Evolutionary conservation across 306 rosid genomes (phyloP).

Genomic region (Malus sieversii): DNA sequence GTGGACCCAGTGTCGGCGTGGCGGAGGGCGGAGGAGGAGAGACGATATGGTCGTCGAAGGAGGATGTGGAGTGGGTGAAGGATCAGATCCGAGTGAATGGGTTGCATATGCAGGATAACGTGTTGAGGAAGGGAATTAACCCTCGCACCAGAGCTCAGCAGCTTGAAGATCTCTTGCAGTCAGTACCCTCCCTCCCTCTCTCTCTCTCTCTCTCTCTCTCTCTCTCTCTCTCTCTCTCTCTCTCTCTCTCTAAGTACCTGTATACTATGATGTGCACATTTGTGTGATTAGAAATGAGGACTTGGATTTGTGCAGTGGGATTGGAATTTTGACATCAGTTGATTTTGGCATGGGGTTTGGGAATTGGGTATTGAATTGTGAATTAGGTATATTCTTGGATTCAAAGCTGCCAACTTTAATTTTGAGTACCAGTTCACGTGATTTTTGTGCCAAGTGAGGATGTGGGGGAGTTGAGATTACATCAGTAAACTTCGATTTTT

Average conservation of each 20-base stretch:
- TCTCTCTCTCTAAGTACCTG: background rate
- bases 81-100: constrained; percentile 73
- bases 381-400: background rate
- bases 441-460: background rate
- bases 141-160: constrained; percentile 80
- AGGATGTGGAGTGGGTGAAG: constrained; percentile 80
- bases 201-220: background rate
- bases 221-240: background rate
- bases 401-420: background rate
- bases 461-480: background rate
- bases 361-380: background rate
- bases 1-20: background rate
- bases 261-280: background rate
- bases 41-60: constrained; percentile 37
- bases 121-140: constrained; percentile 86
- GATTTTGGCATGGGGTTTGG: no score
- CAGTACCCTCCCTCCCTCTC: constrained; percentile 2
- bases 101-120: constrained; percentile 75
- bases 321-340: background rate
- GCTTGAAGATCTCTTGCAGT: constrained; percentile 76
- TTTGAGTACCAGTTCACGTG: background rate
- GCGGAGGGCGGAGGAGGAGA: constrained; percentile 4
- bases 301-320: background rate
- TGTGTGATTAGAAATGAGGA: background rate
- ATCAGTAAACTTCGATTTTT: background rate